Percentiles rank a stretch among this genome's conserved stretches.
Conservation (phyloP, 2,329 filamentous ascomycete species). For the Cercospora zeina region DNA sequence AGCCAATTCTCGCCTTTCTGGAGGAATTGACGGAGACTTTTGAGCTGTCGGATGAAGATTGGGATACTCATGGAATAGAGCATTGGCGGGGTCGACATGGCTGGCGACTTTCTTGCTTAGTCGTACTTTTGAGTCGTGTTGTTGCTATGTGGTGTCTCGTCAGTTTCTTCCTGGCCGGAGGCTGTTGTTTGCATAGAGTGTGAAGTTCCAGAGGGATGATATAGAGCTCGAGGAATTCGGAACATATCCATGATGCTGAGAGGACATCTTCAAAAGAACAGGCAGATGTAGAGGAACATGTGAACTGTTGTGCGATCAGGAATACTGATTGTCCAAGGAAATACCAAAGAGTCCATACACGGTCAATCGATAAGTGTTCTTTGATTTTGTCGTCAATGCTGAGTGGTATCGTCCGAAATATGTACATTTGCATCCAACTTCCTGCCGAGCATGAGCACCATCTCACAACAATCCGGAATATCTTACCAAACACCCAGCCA, state of each 20-base stretch:
- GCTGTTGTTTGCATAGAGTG: neutral
- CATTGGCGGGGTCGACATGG: neutral
- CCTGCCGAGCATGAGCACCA: conserved; percentile 11
- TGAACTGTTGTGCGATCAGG: neutral
- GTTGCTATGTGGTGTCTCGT: neutral
- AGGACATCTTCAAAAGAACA: neutral
- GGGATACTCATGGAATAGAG: conserved; percentile 39
- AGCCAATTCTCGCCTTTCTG: conserved; percentile 48
- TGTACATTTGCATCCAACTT: conserved; percentile 21
- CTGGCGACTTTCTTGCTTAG: neutral
- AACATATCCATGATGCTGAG: neutral
- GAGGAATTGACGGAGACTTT: conserved; percentile 48
- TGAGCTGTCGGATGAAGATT: conserved; percentile 47
- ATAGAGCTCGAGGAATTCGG: conserved; percentile 3
- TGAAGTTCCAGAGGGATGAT: neutral
- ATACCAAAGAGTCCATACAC: neutral
- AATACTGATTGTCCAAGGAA: neutral
- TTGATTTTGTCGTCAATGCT: neutral
- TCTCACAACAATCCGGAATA: neutral
- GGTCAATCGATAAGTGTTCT: neutral
- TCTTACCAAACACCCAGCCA: neutral
- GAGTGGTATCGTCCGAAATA: conserved; percentile 16
- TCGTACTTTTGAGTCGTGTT: neutral
- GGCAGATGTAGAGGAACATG: neutral
- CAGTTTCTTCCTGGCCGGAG: neutral